These are phyloP conservation scores for Vigna unguiculata DNA, from an alignment of 306 rosid species.

Conservation along the genomic window DNA sequence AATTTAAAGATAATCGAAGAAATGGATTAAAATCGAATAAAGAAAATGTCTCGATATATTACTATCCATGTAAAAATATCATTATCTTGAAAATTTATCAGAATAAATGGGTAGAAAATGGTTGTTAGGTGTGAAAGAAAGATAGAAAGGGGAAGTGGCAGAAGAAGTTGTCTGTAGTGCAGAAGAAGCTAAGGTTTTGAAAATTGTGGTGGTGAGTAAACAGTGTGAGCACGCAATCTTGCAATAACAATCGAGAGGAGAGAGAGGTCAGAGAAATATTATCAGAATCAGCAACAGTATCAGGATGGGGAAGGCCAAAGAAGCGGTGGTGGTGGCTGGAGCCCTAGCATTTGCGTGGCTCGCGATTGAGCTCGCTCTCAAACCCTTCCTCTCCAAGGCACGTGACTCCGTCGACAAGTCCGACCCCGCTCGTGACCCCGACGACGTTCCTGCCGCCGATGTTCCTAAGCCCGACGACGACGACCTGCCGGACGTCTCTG, in stretches of 20 bases:
- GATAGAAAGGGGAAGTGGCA: not conserved
- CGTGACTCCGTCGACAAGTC: slow-evolving; percentile 72
- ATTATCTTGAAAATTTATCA: too few species aligned
- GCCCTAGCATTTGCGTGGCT: slow-evolving; percentile 84
- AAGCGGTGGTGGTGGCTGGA: slow-evolving; percentile 72
- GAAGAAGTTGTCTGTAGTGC: not conserved
- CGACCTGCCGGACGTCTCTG: not conserved
- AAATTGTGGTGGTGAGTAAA: slow-evolving; percentile 33
- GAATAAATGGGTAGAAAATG: not conserved
- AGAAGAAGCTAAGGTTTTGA: slow-evolving; percentile 25
- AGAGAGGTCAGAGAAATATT: not conserved
- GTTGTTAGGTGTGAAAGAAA: not conserved
- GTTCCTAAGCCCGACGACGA: not conserved
- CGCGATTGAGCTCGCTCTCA: slow-evolving; percentile 79
- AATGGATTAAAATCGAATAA: too few species aligned
- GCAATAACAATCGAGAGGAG: not conserved
- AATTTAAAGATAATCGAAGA: too few species aligned
- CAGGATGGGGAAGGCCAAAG: slow-evolving; percentile 69
- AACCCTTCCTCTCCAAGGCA: slow-evolving; percentile 69
- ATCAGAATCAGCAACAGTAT: not conserved
- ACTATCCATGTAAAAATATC: too few species aligned
- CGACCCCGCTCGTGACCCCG: slow-evolving; percentile 82
- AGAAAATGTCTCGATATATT: too few species aligned
- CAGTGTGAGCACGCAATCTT: slow-evolving; percentile 1
- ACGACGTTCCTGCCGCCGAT: slow-evolving; percentile 66